phyloP scores from a whole-genome alignment of 176 grass and related monocot genomes.

The Lolium perenne region DNA sequence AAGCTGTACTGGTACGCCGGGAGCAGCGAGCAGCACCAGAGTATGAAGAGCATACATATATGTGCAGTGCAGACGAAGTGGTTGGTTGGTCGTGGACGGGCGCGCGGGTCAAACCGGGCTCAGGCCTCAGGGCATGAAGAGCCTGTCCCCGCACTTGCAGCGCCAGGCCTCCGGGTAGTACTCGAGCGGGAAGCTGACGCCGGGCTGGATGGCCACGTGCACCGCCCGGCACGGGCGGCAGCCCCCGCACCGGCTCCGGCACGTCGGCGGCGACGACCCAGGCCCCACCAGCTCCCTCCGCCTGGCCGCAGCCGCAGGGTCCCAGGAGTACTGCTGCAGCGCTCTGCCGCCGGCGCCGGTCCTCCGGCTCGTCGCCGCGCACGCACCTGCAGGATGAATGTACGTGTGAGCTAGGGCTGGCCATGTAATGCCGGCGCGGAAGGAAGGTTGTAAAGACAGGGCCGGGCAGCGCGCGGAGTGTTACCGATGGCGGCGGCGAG shows the following conservation, averaged over 20 bases:
- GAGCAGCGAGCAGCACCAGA: not conserved
- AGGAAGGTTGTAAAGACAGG: not conserved
- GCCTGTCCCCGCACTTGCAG: constrained; percentile 88
- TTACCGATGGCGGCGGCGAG: constrained; percentile 42
- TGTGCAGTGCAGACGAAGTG: not conserved
- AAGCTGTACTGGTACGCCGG: not conserved
- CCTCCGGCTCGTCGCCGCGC: constrained; percentile 18
- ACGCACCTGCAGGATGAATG: constrained; percentile 28
- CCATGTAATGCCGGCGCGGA: not conserved
- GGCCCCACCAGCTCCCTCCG: constrained; percentile 64
- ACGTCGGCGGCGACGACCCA: constrained; percentile 81
- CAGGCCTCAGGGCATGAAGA: constrained; percentile 78
- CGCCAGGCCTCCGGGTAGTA: constrained; percentile 96
- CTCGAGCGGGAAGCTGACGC: constrained; percentile 69
- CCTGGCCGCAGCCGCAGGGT: constrained; percentile 12
- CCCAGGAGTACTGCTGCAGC: constrained; percentile 38
- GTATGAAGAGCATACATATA: not conserved
- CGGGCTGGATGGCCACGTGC: constrained; percentile 80
- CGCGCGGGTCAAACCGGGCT: too few relatives aligned
- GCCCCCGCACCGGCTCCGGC: constrained; percentile 64
- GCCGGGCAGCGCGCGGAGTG: not conserved
- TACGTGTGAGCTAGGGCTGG: not conserved
- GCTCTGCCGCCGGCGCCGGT: not conserved
- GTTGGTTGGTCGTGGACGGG: not conserved
- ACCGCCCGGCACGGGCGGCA: constrained; percentile 71